phyloP scores from a whole-genome alignment of 2,329 filamentous ascomycete genomes.

The Colletotrichum incanum region DNA sequence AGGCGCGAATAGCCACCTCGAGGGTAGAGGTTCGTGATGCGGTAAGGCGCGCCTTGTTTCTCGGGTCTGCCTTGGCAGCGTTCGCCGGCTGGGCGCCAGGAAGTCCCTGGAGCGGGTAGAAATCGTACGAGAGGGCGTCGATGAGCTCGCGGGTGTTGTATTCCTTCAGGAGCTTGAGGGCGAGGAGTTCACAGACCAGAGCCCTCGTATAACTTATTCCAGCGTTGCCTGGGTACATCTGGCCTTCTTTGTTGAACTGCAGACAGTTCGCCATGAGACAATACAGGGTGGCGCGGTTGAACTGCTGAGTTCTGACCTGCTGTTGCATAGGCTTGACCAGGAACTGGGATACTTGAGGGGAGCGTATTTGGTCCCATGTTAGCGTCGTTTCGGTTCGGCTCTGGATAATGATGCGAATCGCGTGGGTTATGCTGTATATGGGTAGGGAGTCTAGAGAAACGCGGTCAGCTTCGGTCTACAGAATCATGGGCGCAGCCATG shows the following conservation, averaged over 20 bases:
- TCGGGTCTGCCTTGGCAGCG: conserved; percentile 55
- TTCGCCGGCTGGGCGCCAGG: conserved; percentile 61
- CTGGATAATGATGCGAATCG: conserved; percentile 87
- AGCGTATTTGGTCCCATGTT: conserved; percentile 94
- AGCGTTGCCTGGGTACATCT: conserved; percentile 85
- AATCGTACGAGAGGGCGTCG: conserved; percentile 95
- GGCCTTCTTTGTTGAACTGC: conserved; percentile 91
- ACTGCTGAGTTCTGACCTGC: conserved; percentile 86
- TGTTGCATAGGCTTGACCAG: conserved; percentile 96
- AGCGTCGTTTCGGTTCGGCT: conserved; percentile 92
- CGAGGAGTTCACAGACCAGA: conserved; percentile 90
- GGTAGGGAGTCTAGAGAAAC: conserved; percentile 81
- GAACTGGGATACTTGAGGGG: conserved; percentile 97
- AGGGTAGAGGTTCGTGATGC: conserved; percentile 89
- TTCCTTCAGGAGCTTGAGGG: conserved; percentile 91
- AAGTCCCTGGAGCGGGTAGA: conserved; percentile 90
- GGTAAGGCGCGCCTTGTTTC: conserved; percentile 65
- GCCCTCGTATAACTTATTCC: conserved; percentile 88
- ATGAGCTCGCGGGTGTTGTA: conserved; percentile 92
- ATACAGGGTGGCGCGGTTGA: conserved; percentile 89
- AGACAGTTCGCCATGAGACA: conserved; percentile 94
- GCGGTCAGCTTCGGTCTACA: background rate
- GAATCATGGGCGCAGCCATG: background rate
- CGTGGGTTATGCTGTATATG: conserved; percentile 91
- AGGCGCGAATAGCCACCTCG: conserved; percentile 92